phyloP scores from a whole-genome alignment of 768 basidiomycete species.

The Collybia sp. region DNA sequence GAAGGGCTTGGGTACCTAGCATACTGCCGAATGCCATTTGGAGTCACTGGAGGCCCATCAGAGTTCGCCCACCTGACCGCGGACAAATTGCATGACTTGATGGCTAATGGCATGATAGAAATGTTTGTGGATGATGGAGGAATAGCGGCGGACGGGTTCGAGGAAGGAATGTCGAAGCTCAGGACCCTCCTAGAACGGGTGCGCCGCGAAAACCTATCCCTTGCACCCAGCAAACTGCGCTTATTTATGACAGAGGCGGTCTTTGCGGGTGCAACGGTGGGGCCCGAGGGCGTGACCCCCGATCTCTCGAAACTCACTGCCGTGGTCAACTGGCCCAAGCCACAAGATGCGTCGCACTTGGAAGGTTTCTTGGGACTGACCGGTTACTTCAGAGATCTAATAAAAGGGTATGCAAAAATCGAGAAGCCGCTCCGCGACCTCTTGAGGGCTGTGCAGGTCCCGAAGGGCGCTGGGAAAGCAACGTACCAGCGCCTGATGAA shows the following conservation, averaged over 20 bases:
- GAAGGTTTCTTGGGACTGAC: slow-evolving; percentile 22
- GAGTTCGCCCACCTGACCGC: slow-evolving; percentile 26
- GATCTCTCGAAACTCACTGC: slow-evolving; percentile 22
- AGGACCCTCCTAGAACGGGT: too few relatives aligned
- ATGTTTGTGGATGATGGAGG: slow-evolving; percentile 37
- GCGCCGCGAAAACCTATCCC: slow-evolving; percentile 20
- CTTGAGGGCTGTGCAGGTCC: slow-evolving; percentile 11
- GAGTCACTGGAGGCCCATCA: slow-evolving; percentile 31
- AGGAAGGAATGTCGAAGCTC: slow-evolving; percentile 18
- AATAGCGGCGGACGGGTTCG: slow-evolving; percentile 23
- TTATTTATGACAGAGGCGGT: too few relatives aligned
- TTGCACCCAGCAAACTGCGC: slow-evolving; percentile 30
- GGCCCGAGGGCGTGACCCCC: slow-evolving; percentile 23
- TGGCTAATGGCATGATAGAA: slow-evolving; percentile 19
- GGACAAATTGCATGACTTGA: slow-evolving; percentile 15
- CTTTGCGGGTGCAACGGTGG: too few relatives aligned
- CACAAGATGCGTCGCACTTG: slow-evolving; percentile 19
- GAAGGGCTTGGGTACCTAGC: slow-evolving; percentile 29
- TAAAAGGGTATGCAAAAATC: slow-evolving; percentile 22
- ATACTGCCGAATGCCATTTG: too few relatives aligned
- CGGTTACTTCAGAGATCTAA: too few relatives aligned
- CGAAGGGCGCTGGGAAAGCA: slow-evolving; percentile 10
- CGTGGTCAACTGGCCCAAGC: slow-evolving; percentile 24
- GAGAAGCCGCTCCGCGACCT: too few relatives aligned
- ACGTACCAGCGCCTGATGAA: slow-evolving; percentile 18